Conservation (phyloP, 1,284 basidiomycete genomes). For the Marasmius fiardii region DNA sequence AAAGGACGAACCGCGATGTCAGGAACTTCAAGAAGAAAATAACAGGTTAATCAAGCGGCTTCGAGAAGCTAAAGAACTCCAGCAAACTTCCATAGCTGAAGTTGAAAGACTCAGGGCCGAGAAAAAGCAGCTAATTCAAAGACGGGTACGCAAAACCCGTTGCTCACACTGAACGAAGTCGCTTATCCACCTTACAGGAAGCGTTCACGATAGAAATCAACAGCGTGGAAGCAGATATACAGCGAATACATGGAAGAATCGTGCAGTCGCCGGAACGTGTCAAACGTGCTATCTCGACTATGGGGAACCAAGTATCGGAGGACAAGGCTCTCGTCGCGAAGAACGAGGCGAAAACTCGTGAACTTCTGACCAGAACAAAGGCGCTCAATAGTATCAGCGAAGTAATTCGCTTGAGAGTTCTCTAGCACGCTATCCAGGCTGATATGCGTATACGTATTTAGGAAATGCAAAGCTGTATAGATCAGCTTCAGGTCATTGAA, state of each 20-base stretch:
- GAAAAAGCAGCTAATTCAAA: slow-evolving; percentile 52
- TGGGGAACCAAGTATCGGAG: slow-evolving; percentile 59
- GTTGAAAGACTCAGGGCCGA: slow-evolving; percentile 69
- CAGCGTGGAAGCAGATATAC: slow-evolving; percentile 55
- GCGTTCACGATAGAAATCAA: slow-evolving; percentile 53
- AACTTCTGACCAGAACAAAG: slow-evolving; percentile 71
- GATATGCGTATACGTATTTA: slow-evolving; percentile 22
- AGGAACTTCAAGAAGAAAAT: slow-evolving; percentile 60
- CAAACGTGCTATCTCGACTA: slow-evolving; percentile 71
- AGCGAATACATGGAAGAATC: slow-evolving; percentile 65
- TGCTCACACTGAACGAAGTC: slow-evolving; percentile 1
- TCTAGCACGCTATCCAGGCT: not conserved
- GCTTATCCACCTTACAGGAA: slow-evolving; percentile 38
- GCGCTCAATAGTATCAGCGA: slow-evolving; percentile 74
- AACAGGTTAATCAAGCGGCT: slow-evolving; percentile 59
- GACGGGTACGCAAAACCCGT: slow-evolving; percentile 43
- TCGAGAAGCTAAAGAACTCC: slow-evolving; percentile 64
- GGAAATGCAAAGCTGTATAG: slow-evolving; percentile 67
- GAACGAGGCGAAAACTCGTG: slow-evolving; percentile 70
- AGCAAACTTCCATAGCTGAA: slow-evolving; percentile 52
- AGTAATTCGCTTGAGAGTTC: slow-evolving; percentile 40
- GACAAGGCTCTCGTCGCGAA: slow-evolving; percentile 58
- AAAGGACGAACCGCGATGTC: slow-evolving; percentile 69
- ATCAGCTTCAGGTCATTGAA: slow-evolving; percentile 70
- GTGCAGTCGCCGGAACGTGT: slow-evolving; percentile 88